A percentile compares a stretch with the other conserved stretches of the same genome.
Evolutionary conservation across 1,139 yeast genomes (phyloP).

Genomic region (Saccharomyces hybrid): DNA sequence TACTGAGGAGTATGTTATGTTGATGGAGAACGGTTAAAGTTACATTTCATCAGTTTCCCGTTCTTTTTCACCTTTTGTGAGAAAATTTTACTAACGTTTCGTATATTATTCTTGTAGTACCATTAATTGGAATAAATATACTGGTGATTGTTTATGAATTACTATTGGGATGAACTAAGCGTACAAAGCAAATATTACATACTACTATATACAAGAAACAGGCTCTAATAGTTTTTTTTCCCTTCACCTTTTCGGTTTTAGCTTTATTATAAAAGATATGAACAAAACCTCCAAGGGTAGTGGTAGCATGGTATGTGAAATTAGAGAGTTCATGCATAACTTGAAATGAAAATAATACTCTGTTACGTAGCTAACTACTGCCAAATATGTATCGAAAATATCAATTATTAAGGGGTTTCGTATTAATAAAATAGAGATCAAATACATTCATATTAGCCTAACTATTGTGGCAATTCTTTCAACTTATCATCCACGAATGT

Average conservation of each 20-base stretch:
- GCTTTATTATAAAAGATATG: neutral
- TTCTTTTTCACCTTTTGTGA: conserved; percentile 1
- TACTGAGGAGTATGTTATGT: conserved; percentile 49
- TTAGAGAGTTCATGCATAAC: neutral
- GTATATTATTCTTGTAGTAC: conserved; percentile 36
- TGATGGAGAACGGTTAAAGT: neutral
- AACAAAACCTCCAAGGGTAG: neutral
- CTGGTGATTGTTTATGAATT: conserved; percentile 66
- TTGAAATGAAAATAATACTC: neutral
- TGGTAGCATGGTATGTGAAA: neutral
- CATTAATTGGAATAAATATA: conserved; percentile 61
- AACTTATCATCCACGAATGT: neutral
- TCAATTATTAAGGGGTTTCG: neutral
- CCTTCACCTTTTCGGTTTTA: neutral
- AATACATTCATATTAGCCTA: neutral
- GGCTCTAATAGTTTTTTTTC: neutral
- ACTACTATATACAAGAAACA: neutral
- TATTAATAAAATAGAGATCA: neutral
- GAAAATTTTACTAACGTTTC: neutral
- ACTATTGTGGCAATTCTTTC: neutral
- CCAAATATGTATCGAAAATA: neutral
- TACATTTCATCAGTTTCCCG: neutral
- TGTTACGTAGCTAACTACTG: neutral
- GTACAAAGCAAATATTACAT: conserved; percentile 2
- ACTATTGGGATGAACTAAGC: conserved; percentile 49